Evolutionary conservation across 2,329 filamentous ascomycete species (phyloP).

Genomic region (Aureobasidium subglaciale): DNA sequence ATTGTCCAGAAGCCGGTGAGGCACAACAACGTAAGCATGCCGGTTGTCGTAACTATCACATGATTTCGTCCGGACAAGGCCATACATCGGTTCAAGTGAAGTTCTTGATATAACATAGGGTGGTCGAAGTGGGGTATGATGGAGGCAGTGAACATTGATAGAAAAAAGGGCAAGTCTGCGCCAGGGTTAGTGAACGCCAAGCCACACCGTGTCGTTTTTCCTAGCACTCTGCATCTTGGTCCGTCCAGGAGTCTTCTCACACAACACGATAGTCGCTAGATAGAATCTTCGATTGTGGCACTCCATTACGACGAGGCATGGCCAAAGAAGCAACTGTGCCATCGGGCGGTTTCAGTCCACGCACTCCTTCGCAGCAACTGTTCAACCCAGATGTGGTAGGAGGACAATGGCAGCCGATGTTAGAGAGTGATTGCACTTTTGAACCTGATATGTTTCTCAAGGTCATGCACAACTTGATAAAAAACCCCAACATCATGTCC

Average conservation of each 20-base stretch:
- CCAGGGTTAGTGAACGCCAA: background rate
- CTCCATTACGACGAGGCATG: too few species aligned
- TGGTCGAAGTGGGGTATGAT: too few species aligned
- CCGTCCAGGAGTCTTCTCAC: background rate
- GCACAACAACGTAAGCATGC: too few species aligned
- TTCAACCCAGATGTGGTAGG: background rate
- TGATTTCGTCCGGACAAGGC: too few species aligned
- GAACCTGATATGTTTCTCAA: slow-evolving; percentile 54
- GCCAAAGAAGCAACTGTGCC: background rate
- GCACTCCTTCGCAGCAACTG: background rate
- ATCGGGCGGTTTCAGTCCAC: background rate
- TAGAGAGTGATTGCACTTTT: slow-evolving; percentile 52
- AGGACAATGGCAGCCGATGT: slow-evolving; percentile 24
- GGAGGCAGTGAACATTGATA: too few species aligned
- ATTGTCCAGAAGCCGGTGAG: too few species aligned
- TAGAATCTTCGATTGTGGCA: too few species aligned
- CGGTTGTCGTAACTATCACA: too few species aligned
- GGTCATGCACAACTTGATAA: slow-evolving; percentile 67
- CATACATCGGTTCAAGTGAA: too few species aligned
- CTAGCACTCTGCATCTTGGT: background rate
- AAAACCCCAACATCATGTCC: slow-evolving; percentile 74
- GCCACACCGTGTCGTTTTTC: background rate
- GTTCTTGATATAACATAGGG: too few species aligned
- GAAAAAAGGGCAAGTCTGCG: too few species aligned
- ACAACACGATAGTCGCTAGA: background rate